Conservation (phyloP, 106 monocot species). For the Allium sativum region DNA sequence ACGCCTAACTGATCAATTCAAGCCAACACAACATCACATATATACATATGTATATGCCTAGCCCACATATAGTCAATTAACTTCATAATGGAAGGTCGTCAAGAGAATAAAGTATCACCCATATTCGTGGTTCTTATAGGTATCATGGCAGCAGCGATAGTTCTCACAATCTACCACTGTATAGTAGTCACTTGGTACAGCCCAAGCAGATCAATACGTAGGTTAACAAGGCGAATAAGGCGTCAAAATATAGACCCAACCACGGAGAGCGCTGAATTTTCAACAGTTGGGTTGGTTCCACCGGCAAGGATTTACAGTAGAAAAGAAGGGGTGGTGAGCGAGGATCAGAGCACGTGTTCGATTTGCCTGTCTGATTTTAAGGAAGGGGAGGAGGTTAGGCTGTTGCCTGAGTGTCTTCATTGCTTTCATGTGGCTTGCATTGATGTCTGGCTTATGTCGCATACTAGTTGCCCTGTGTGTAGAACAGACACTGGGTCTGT, state of each 20-base stretch:
- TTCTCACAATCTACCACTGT: conserved; percentile 16
- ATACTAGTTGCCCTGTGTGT: conserved; percentile 6
- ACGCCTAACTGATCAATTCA: too few species aligned
- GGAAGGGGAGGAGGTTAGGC: conserved; percentile 7
- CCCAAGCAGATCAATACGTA: not conserved
- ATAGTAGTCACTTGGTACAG: not conserved
- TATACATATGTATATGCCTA: too few species aligned
- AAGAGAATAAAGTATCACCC: not conserved
- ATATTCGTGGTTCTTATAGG: conserved; percentile 5
- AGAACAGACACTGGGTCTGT: not conserved
- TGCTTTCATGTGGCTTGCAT: conserved; percentile 11
- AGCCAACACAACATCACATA: too few species aligned
- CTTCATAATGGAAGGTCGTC: not conserved
- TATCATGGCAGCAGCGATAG: not conserved
- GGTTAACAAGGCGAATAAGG: not conserved
- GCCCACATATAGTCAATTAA: not conserved
- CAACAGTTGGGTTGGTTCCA: not conserved
- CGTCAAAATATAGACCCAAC: not conserved
- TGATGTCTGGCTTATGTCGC: conserved; percentile 10
- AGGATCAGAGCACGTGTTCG: conserved; percentile 2
- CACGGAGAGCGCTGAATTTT: not conserved
- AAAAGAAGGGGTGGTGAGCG: conserved; percentile 5
- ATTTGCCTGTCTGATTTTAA: conserved; percentile 8
- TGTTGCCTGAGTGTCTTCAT: conserved; percentile 8
- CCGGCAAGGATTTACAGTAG: not conserved